These are phyloP conservation scores for Entomortierella beljakovae DNA, from an alignment of 192 early-diverging fungal species.

Conservation along the genomic window DNA sequence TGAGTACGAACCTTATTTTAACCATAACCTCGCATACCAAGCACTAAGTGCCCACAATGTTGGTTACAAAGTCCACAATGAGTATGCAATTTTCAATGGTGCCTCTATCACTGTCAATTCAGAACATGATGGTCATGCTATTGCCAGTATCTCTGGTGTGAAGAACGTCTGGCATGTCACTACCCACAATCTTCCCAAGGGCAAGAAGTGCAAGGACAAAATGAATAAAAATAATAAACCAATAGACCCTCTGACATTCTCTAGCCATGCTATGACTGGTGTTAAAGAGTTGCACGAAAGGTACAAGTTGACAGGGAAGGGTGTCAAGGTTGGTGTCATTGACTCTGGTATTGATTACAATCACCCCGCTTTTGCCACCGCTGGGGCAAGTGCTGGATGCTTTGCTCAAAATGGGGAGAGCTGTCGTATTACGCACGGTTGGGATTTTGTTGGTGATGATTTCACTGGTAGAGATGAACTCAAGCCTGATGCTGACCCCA, in stretches of 20 bases:
- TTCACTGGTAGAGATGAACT: constrained; percentile 55
- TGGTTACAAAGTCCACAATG: constrained; percentile 52
- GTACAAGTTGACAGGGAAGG: no score
- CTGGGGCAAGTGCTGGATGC: constrained; percentile 54
- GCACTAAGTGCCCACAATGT: constrained; percentile 19
- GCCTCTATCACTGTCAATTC: constrained; percentile 57
- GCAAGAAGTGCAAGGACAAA: constrained; percentile 12
- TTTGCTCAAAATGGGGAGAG: constrained; percentile 69
- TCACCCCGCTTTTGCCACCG: constrained; percentile 72
- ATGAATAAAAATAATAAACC: no score
- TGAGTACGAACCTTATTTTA: constrained; percentile 29
- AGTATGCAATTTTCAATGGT: constrained; percentile 60
- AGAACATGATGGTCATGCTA: constrained; percentile 25
- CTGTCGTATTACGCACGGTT: constrained; percentile 68
- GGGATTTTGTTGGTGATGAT: constrained; percentile 67
- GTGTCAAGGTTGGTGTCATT: no score
- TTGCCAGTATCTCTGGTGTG: constrained; percentile 41
- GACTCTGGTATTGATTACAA: constrained; percentile 65
- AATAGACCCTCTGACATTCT: constrained; percentile 22
- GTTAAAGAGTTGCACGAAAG: constrained; percentile 42
- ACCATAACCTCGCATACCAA: constrained; percentile 14
- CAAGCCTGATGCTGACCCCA: constrained; percentile 54
- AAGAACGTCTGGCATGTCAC: constrained; percentile 62
- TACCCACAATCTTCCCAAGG: constrained; percentile 25
- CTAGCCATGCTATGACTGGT: constrained; percentile 57